A percentile compares a stretch with the other conserved stretches of the same genome.
These are phyloP conservation scores for Venturia pyrina DNA, from an alignment of 2,329 filamentous ascomycete genomes.

Conservation along the genomic window DNA sequence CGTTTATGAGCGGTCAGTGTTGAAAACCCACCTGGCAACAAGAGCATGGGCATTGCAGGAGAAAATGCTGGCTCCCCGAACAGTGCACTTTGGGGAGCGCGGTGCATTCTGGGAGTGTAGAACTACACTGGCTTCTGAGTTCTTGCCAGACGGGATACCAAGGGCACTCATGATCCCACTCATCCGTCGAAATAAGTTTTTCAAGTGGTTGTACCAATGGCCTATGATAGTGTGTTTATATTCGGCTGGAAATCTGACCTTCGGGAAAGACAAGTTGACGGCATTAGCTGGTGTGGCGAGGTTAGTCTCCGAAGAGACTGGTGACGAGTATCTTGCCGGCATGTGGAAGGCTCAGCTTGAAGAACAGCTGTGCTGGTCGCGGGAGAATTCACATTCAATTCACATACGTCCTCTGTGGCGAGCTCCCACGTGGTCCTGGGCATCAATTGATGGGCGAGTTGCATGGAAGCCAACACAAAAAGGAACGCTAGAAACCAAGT, in stretches of 20 bases:
- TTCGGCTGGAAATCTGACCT: neutral
- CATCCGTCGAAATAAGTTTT: neutral
- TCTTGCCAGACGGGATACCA: neutral
- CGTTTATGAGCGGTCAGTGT: neutral
- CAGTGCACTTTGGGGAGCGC: conserved; percentile 2
- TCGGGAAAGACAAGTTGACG: neutral
- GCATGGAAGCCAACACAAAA: neutral
- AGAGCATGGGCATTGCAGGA: conserved; percentile 12
- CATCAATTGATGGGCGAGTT: neutral
- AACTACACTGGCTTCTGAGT: neutral
- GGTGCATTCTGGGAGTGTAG: conserved; percentile 9
- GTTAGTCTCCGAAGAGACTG: neutral
- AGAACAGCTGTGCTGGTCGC: neutral
- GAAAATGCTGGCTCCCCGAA: conserved; percentile 6
- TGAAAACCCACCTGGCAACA: neutral
- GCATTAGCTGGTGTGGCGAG: conserved; percentile 1
- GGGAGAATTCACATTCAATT: neutral
- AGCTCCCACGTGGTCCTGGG: conserved; percentile 1
- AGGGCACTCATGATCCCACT: neutral
- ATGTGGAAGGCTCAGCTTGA: neutral
- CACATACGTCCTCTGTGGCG: neutral
- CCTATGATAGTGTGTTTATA: neutral
- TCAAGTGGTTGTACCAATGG: conserved; percentile 4
- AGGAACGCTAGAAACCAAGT: neutral
- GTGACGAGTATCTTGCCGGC: conserved; percentile 1